Conservation (phyloP, 768 basidiomycete genomes). For the Lactarius hatsudake region DNA sequence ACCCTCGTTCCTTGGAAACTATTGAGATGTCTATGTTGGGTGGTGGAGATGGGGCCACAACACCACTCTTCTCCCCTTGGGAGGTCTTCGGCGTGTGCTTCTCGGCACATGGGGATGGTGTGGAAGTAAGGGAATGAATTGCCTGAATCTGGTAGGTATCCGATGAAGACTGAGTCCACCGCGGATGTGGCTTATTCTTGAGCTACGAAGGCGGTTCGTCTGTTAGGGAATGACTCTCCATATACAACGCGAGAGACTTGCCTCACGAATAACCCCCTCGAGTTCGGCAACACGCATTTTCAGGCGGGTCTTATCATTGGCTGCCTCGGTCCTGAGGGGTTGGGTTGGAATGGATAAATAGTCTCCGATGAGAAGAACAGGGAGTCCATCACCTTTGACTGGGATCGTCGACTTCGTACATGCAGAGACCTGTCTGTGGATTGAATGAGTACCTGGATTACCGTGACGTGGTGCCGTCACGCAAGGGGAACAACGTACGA, state of each 20-base stretch:
- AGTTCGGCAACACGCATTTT: constrained; percentile 77
- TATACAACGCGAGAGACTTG: constrained; percentile 30
- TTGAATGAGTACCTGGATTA: background rate
- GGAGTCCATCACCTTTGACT: constrained; percentile 45
- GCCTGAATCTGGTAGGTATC: constrained; percentile 6
- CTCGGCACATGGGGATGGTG: background rate
- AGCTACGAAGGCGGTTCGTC: constrained; percentile 40
- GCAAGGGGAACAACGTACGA: constrained; percentile 33
- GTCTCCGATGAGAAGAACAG: constrained; percentile 10
- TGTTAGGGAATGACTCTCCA: background rate
- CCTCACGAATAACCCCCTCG: constrained; percentile 82
- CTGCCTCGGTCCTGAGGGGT: constrained; percentile 33
- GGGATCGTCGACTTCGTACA: constrained; percentile 81
- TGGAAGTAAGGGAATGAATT: background rate
- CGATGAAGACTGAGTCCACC: constrained; percentile 42
- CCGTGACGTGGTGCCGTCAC: background rate
- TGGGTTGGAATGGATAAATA: background rate
- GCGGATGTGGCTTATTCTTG: constrained; percentile 70
- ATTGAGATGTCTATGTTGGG: background rate
- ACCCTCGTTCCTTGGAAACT: background rate
- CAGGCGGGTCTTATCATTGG: constrained; percentile 64
- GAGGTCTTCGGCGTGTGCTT: background rate
- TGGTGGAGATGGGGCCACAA: background rate
- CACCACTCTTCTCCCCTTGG: background rate
- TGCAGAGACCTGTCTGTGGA: constrained; percentile 69